Percentiles rank a stretch among this genome's conserved stretches.
These are phyloP conservation scores for Pestalotiopsis sp. DNA, from an alignment of 2,329 filamentous ascomycete genomes.

Conservation along the genomic window DNA sequence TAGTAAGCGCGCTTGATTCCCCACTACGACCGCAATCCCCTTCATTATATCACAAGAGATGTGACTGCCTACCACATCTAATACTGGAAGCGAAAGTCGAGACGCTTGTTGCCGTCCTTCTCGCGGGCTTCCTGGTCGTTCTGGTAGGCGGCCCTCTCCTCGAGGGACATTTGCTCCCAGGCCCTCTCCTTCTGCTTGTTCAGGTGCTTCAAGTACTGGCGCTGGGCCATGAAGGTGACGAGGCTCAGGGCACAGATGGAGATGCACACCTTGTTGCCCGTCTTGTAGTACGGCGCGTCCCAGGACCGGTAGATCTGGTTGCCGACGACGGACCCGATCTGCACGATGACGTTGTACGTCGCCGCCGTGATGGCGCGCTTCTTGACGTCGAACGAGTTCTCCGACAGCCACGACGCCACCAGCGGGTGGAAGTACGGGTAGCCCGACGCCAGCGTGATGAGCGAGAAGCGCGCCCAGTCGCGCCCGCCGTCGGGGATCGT, in stretches of 20 bases:
- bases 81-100: slow-evolving; percentile 52
- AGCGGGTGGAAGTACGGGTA: slow-evolving; percentile 63
- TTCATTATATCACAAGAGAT: neutral
- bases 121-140: slow-evolving; percentile 45
- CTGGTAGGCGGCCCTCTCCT: slow-evolving; percentile 49
- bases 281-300: slow-evolving; percentile 59
- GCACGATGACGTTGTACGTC: slow-evolving; percentile 51
- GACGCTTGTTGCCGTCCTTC: slow-evolving; percentile 49
- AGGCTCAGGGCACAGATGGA: slow-evolving; percentile 52
- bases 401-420: slow-evolving; percentile 51
- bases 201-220: slow-evolving; percentile 43
- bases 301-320: slow-evolving; percentile 52
- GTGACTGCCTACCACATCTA: neutral
- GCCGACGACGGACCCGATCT: slow-evolving; percentile 45
- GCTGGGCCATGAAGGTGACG: slow-evolving; percentile 51
- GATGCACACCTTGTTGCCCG: slow-evolving; percentile 60
- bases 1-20: too few relatives aligned
- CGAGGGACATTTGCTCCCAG: slow-evolving; percentile 48
- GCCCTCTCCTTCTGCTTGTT: slow-evolving; percentile 51
- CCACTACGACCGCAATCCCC: neutral
- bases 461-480: slow-evolving; percentile 54
- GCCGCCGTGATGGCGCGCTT: slow-evolving; percentile 51
- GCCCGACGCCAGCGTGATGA: slow-evolving; percentile 55
- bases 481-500: slow-evolving; percentile 49
- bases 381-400: slow-evolving; percentile 53